phyloP scores from a whole-genome alignment of 371 early-diverging fungal genomes.

The Choanephora cucurbitarum region DNA sequence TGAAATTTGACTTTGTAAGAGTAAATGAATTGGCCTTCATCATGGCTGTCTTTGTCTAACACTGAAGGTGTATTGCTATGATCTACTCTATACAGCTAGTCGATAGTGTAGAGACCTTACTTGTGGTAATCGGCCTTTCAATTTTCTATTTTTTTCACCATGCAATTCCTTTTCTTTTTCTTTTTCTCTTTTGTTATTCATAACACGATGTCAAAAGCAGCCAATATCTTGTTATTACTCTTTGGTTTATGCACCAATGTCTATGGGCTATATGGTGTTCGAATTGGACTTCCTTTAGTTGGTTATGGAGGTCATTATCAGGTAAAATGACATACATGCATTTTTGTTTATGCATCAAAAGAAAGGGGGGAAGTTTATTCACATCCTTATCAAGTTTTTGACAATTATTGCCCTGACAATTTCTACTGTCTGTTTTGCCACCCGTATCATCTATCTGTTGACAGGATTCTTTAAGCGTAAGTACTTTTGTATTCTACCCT shows the following conservation, averaged over 20 bases:
- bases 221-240: too few species aligned
- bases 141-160: too few species aligned
- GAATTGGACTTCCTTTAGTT: constrained; percentile 8
- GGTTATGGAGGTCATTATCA: constrained; percentile 27
- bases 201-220: too few species aligned
- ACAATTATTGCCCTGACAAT: constrained; percentile 15
- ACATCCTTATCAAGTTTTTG: neutral
- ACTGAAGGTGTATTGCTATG: too few species aligned
- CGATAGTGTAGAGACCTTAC: too few species aligned
- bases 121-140: too few species aligned
- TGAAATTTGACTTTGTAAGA: too few species aligned
- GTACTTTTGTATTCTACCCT: neutral
- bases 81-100: too few species aligned
- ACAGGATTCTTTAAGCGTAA: constrained; percentile 14
- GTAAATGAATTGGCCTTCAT: too few species aligned
- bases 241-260: constrained; percentile 10
- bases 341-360: neutral
- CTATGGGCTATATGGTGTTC: constrained; percentile 16
- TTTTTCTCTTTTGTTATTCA: too few species aligned
- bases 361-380: neutral
- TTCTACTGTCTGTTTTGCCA: constrained; percentile 4
- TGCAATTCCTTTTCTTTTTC: too few species aligned
- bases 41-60: too few species aligned
- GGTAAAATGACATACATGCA: constrained; percentile 1
- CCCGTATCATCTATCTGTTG: constrained; percentile 9